Base-by-base conservation (phyloP, 2,329 filamentous ascomycete species). In the Curvularia verruculosa region DNA sequence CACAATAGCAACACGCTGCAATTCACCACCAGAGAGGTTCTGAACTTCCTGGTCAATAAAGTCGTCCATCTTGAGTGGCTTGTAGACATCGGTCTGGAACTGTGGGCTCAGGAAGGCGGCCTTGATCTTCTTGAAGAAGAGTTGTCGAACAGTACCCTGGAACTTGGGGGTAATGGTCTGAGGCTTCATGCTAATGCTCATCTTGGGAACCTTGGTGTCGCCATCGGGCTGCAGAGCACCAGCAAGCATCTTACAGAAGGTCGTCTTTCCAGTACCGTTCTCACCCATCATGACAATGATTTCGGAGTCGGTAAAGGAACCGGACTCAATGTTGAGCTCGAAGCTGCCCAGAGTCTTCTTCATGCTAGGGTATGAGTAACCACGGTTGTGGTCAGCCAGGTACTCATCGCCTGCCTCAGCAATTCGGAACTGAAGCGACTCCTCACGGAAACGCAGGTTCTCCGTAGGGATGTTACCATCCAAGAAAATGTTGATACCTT, bases 111-210 rank as follows among this genome's bases (percentile, higher is more conserved):
- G 79, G 86, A 99, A 99, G 36, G 94, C 89, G 60, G 92, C 88
- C 85, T 96, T 96, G 81, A 99, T 99, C 83, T 95, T 94, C 89
- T 99, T 99, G 87, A 98, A 96, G 85, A 99, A 98, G 49, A 99
- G 85, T 79, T 97, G 92, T 62, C 95, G 92, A 56, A 99, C 95
- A 37, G 94, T 99, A 63, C 96, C 95, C 66, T 93, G 89, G 76
- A 96, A 99, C 80, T 97, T 99, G 75, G 95, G 95, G 2, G 93
- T 99, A 73, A 99, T 99, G 73, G 96, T 99, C 83, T 99, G 95
- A 19, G 96, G 96, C 85, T 99, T 99, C 92, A 98, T 96, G 82
- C 89, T 93, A 77, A 99, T 96, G 82, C 90, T 92, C 93, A 99
- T 96, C 67, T 91, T 87, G 15, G 95, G 95, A 15, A 99, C 85